phyloP scores from a whole-genome alignment of 371 early-diverging fungal species.

The Syncephalastrum racemosum region DNA sequence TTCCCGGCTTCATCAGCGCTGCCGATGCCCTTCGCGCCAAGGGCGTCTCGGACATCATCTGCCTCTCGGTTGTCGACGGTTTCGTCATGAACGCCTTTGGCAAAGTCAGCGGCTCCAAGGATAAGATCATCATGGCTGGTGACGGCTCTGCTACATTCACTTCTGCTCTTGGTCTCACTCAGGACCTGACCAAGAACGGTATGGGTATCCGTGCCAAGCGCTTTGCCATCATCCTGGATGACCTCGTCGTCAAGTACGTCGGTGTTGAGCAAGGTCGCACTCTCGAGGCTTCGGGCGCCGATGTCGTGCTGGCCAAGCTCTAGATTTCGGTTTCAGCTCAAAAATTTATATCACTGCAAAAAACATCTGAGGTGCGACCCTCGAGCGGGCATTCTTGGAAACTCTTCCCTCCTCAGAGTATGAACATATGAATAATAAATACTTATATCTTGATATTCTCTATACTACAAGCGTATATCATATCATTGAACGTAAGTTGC shows the following conservation, averaged over 20 bases:
- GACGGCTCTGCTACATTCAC: constrained; percentile 68
- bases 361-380: too few relatives aligned
- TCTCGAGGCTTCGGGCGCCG: constrained; percentile 35
- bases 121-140: constrained; percentile 71
- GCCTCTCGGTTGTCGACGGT: constrained; percentile 59
- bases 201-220: constrained; percentile 56
- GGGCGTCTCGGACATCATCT: constrained; percentile 68
- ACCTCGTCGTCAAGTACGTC: constrained; percentile 68
- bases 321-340: constrained; percentile 3
- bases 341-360: too few relatives aligned
- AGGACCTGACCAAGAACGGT: constrained; percentile 46
- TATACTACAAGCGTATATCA: too few relatives aligned
- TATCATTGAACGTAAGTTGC: too few relatives aligned
- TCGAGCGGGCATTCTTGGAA: too few relatives aligned
- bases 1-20: constrained; percentile 61
- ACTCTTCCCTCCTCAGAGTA: too few relatives aligned
- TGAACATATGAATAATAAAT: too few relatives aligned
- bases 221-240: constrained; percentile 74
- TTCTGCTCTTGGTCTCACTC: constrained; percentile 62
- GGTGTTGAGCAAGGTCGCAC: constrained; percentile 64
- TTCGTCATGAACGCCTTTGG: constrained; percentile 84
- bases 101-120: constrained; percentile 54
- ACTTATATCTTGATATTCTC: too few relatives aligned
- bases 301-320: constrained; percentile 32
- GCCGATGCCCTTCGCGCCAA: constrained; percentile 60